Evolutionary conservation across 768 basidiomycete genomes (phyloP).

Genomic region (Piloderma croceum): DNA sequence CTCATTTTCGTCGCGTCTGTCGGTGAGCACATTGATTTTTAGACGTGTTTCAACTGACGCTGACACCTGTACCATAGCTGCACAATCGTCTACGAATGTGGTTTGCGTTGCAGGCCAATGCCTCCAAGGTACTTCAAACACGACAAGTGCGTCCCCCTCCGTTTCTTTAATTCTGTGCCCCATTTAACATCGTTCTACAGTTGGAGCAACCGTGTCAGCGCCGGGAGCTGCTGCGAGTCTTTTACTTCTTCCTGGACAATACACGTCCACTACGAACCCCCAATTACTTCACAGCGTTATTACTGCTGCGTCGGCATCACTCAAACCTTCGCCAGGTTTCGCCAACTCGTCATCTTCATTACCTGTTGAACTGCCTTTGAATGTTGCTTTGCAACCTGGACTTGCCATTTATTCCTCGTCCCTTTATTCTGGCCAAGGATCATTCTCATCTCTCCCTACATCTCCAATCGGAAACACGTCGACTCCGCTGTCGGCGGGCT

Average conservation of each 20-base stretch:
- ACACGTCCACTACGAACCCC: slow-evolving; percentile 65
- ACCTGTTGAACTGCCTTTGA: slow-evolving; percentile 56
- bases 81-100: slow-evolving; percentile 54
- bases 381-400: slow-evolving; percentile 61
- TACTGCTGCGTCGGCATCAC: slow-evolving; percentile 56
- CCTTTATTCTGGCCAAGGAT: slow-evolving; percentile 60
- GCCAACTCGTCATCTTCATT: slow-evolving; percentile 46
- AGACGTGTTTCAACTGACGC: neutral
- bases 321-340: slow-evolving; percentile 61
- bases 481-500: slow-evolving; percentile 47
- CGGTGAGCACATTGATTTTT: slow-evolving; percentile 24
- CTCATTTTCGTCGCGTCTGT: slow-evolving; percentile 34
- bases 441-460: slow-evolving; percentile 54
- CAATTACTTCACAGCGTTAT: slow-evolving; percentile 64
- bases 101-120: slow-evolving; percentile 89
- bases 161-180: neutral
- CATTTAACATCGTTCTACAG: slow-evolving; percentile 32
- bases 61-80: slow-evolving; percentile 31
- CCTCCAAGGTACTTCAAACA: slow-evolving; percentile 72
- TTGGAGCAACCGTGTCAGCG: slow-evolving; percentile 62
- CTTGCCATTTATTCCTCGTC: slow-evolving; percentile 57
- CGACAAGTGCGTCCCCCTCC: slow-evolving; percentile 47
- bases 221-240: slow-evolving; percentile 47
- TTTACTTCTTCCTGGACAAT: slow-evolving; percentile 72
- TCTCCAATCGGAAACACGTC: slow-evolving; percentile 42